These are phyloP conservation scores for Fusarium solani-melongenae DNA, from an alignment of 2,329 filamentous ascomycete species.

Conservation along the genomic window DNA sequence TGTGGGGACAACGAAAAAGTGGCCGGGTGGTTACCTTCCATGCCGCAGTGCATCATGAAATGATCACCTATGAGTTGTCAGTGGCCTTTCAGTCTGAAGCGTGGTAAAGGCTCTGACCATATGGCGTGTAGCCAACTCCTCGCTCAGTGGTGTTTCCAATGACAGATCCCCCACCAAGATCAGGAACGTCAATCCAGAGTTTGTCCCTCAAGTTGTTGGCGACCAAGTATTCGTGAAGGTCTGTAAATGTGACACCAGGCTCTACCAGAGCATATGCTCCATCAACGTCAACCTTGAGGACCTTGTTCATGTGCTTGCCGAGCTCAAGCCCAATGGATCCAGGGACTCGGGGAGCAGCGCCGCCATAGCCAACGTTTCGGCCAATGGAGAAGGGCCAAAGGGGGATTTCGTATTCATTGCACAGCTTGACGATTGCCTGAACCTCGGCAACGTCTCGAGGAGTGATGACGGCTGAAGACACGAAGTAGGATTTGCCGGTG, in stretches of 20 bases:
- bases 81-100: rapidly evolving
- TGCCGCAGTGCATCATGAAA: slow-evolving; percentile 35
- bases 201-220: slow-evolving; percentile 26
- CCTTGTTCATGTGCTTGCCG: slow-evolving; percentile 31
- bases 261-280: slow-evolving; percentile 28
- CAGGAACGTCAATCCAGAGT: slow-evolving; percentile 34
- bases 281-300: slow-evolving; percentile 29
- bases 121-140: slow-evolving; percentile 33
- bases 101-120: background rate
- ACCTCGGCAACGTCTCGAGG: slow-evolving; percentile 29
- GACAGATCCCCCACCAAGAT: slow-evolving; percentile 29
- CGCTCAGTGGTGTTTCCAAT: slow-evolving; percentile 30
- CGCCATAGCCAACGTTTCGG: slow-evolving; percentile 31
- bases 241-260: slow-evolving; percentile 24
- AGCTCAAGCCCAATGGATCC: slow-evolving; percentile 19
- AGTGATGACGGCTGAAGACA: slow-evolving; percentile 26
- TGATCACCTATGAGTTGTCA: slow-evolving; percentile 8
- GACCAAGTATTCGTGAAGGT: slow-evolving; percentile 27
- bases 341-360: slow-evolving; percentile 27
- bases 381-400: slow-evolving; percentile 36
- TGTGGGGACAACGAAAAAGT: no score
- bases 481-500: slow-evolving; percentile 22
- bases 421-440: slow-evolving; percentile 14
- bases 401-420: slow-evolving; percentile 30
- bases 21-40: slow-evolving; percentile 19